phyloP scores from a whole-genome alignment of 495 filamentous ascomycete species.

The Hamigera avellanea region DNA sequence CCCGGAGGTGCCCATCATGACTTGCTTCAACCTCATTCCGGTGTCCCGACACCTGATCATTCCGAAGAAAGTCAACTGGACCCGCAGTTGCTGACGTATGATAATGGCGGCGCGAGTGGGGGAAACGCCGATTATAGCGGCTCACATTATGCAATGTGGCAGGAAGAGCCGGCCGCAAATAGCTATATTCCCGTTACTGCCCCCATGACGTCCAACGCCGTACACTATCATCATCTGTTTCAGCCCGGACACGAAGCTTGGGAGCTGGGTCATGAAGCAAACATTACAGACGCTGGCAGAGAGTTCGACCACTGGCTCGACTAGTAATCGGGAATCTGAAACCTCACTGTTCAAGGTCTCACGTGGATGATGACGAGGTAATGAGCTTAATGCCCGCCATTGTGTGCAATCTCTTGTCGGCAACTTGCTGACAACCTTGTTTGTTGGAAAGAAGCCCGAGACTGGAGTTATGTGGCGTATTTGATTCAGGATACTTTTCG shows the following conservation, averaged over 20 bases:
- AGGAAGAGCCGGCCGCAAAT: constrained; percentile 6
- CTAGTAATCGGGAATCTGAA: constrained; percentile 1
- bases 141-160: constrained; percentile 10
- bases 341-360: neutral
- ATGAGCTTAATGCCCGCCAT: no score
- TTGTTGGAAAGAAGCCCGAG: no score
- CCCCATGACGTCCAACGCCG: constrained; percentile 1
- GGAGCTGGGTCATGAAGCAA: constrained; percentile 3
- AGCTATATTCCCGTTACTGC: constrained; percentile 7
- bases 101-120: constrained; percentile 5
- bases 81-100: constrained; percentile 28
- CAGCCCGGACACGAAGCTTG: no score
- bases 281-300: constrained; percentile 4
- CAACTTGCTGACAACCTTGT: no score
- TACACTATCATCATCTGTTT: no score
- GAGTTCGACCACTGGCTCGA: constrained; percentile 14
- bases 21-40: constrained; percentile 30
- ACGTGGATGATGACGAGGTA: constrained; percentile 5
- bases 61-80: constrained; percentile 26
- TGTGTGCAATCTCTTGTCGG: no score
- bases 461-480: no score
- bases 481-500: no score
- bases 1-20: constrained; percentile 45
- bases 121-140: constrained; percentile 5
- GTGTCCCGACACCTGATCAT: constrained; percentile 9